A percentile compares a stretch with the other conserved stretches of the same genome.
Conservation (phyloP, 306 rosid species). For the Cucumis hystrix region DNA sequence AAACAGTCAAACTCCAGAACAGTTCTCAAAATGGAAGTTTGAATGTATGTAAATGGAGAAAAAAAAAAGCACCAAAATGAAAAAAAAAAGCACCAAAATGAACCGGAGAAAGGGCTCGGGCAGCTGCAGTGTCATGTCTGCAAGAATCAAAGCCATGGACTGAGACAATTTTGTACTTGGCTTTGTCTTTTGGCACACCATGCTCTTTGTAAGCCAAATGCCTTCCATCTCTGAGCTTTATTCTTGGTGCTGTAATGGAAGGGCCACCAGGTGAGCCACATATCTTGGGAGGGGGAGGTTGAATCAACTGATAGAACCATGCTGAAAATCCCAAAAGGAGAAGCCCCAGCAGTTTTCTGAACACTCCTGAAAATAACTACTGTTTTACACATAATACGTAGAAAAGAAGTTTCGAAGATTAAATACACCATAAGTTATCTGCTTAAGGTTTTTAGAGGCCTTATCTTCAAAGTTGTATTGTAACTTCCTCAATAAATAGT, state of each 20-base stretch:
- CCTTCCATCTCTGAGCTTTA: slow-evolving; percentile 78
- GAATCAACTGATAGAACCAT: slow-evolving; percentile 61
- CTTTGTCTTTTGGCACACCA: slow-evolving; percentile 56
- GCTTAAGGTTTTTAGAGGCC: neutral
- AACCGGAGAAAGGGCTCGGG: slow-evolving; percentile 48
- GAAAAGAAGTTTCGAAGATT: neutral
- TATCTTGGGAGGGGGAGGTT: slow-evolving; percentile 55
- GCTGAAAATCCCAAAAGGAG: slow-evolving; percentile 50
- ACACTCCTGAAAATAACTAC: slow-evolving; percentile 32
- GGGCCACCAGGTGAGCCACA: slow-evolving; percentile 76
- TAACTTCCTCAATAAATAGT: neutral
- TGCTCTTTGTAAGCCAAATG: slow-evolving; percentile 74
- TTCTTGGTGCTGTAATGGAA: slow-evolving; percentile 55
- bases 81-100: neutral
- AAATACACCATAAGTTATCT: neutral
- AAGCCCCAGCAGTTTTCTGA: slow-evolving; percentile 32
- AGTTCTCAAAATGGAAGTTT: neutral
- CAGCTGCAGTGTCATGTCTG: slow-evolving; percentile 44
- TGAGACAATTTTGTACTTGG: slow-evolving; percentile 45
- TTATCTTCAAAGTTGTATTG: neutral
- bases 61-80: neutral
- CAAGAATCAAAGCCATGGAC: slow-evolving; percentile 51
- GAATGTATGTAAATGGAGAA: neutral
- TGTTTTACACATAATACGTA: neutral
- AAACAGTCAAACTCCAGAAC: neutral